phyloP scores from a whole-genome alignment of 768 basidiomycete species.

The Pleurotus platypus region DNA sequence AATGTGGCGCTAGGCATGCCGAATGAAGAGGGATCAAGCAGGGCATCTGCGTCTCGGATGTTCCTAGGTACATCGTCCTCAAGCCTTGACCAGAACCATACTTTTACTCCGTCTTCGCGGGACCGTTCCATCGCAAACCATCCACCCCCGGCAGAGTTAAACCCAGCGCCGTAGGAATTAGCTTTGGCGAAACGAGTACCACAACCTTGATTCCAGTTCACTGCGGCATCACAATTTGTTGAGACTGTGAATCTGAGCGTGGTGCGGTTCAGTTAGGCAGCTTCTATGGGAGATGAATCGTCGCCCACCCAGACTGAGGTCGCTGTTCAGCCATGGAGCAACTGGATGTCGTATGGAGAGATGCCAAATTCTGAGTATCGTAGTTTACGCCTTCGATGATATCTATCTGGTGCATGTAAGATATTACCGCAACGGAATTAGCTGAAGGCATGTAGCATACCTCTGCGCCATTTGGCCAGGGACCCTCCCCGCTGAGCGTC shows the following conservation, averaged over 20 bases:
- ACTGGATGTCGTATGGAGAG: conserved; percentile 49
- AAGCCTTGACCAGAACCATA: conserved; percentile 62
- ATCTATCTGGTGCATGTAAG: not conserved
- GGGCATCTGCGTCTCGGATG: conserved; percentile 21
- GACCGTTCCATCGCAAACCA: conserved; percentile 53
- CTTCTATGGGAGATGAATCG: not conserved
- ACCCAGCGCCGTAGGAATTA: conserved; percentile 41
- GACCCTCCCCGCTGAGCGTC: conserved; percentile 46
- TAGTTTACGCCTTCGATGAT: conserved; percentile 44
- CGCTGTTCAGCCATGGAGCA: conserved; percentile 43
- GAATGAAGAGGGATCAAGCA: conserved; percentile 29
- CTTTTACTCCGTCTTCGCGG: conserved; percentile 36
- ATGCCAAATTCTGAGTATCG: conserved; percentile 40
- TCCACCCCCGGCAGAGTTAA: conserved; percentile 56
- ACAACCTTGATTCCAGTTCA: conserved; percentile 61
- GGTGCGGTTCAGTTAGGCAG: not conserved
- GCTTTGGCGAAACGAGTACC: conserved; percentile 38
- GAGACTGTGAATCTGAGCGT: conserved; percentile 32
- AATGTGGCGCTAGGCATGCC: conserved; percentile 47
- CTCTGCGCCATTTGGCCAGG: conserved; percentile 62
- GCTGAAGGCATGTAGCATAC: conserved; percentile 18
- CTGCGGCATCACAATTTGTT: conserved; percentile 43
- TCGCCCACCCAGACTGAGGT: conserved; percentile 43
- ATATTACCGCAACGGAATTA: not conserved
- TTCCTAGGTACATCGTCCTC: conserved; percentile 40